Evolutionary conservation across 2,329 filamentous ascomycete genomes (phyloP).

Genomic region (Zasmidium citrigriseum): DNA sequence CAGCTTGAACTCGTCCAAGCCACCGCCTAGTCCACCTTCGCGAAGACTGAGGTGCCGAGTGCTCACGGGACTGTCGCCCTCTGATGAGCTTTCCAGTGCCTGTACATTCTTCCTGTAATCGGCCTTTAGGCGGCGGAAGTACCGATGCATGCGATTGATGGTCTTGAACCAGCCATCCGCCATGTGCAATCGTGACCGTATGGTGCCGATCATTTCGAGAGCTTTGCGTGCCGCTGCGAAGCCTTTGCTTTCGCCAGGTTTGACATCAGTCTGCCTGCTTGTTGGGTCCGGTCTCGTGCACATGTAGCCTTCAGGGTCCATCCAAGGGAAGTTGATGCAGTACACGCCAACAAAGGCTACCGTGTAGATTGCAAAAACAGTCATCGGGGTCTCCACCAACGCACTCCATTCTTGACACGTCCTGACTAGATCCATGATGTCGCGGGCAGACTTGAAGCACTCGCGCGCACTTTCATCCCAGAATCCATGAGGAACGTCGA

Average conservation of each 20-base stretch:
- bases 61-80: constrained; percentile 31
- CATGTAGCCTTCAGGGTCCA: constrained; percentile 63
- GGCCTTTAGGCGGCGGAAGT: constrained; percentile 54
- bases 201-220: constrained; percentile 53
- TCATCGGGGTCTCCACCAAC: constrained; percentile 67
- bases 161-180: constrained; percentile 58
- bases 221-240: constrained; percentile 52
- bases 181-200: constrained; percentile 58
- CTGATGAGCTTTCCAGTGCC: constrained; percentile 32
- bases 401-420: constrained; percentile 62
- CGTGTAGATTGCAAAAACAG: constrained; percentile 67
- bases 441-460: constrained; percentile 63
- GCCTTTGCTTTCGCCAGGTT: constrained; percentile 31
- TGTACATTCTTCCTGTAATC: constrained; percentile 46
- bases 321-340: constrained; percentile 65
- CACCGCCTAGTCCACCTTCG: constrained; percentile 48
- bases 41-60: constrained; percentile 31
- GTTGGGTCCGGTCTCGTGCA: constrained; percentile 29
- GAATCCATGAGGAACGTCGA: constrained; percentile 54
- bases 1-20: constrained; percentile 57
- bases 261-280: constrained; percentile 9
- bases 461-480: constrained; percentile 64
- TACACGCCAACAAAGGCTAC: constrained; percentile 67
- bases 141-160: constrained; percentile 55
- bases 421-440: constrained; percentile 65